Percentiles rank a stretch among this genome's conserved stretches.
phyloP scores from a whole-genome alignment of 305 asterid genomes.

The Monarda citriodora region DNA sequence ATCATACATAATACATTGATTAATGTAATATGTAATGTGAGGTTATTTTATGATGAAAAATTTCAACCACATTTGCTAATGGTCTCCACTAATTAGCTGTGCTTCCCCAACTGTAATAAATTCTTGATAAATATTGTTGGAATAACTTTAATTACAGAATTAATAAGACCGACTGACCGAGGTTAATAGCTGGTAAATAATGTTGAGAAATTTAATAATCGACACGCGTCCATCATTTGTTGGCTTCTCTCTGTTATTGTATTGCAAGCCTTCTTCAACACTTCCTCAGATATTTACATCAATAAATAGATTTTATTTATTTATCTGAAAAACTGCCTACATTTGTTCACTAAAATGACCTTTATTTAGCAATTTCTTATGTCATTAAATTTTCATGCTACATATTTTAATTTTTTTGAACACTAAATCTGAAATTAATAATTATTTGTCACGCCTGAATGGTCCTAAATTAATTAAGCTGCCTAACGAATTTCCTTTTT shows the following conservation, averaged over 20 bases:
- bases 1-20: no score
- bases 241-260: not conserved
- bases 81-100: not conserved
- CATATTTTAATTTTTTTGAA: no score
- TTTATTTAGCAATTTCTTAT: no score
- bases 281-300: not conserved
- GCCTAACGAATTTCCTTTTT: not conserved
- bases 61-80: not conserved
- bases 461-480: not conserved
- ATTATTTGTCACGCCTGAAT: no score
- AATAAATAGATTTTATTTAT: not conserved
- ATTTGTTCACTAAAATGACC: no score
- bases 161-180: not conserved
- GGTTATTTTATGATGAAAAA: no score
- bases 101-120: slow-evolving; percentile 4
- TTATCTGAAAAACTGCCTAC: no score
- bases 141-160: slow-evolving; percentile 4
- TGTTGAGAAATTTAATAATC: slow-evolving; percentile 27
- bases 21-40: no score
- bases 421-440: no score
- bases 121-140: not conserved
- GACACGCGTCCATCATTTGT: slow-evolving; percentile 29
- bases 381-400: no score
- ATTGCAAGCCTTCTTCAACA: not conserved
- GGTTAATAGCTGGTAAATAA: slow-evolving; percentile 19